Percentiles rank a stretch among this genome's conserved stretches.
Conservation (phyloP, 371 early-diverging fungal genomes). For the Amoeboaphelidium protococcarum region DNA sequence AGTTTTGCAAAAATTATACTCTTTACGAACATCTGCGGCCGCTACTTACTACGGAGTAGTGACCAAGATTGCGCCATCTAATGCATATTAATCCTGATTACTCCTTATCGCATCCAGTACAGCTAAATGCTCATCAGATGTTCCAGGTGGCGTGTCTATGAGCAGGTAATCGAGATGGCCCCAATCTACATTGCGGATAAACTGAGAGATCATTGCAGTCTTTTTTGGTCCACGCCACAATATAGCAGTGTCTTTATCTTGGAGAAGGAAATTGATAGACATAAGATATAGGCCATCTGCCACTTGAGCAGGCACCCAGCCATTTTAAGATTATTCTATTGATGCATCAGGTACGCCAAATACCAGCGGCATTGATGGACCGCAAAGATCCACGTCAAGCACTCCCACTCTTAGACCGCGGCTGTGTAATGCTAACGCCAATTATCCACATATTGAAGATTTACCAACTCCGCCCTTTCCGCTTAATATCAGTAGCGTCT, state of each 20-base stretch:
- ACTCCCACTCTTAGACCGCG: conserved; percentile 36
- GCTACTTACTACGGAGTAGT: conserved; percentile 97
- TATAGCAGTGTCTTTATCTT: conserved; percentile 66
- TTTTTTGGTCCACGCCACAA: conserved; percentile 98
- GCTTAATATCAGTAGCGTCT: conserved; percentile 75
- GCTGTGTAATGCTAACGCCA: conserved; percentile 16
- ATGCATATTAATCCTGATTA: conserved; percentile 31
- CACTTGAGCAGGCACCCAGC: conserved; percentile 79
- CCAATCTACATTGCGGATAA: conserved; percentile 88
- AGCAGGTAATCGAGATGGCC: conserved; percentile 70
- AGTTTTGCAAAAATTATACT: conserved; percentile 83
- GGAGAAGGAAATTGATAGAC: conserved; percentile 88
- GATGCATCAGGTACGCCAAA: conserved; percentile 38
- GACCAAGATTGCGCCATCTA: conserved; percentile 75
- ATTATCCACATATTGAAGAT: conserved; percentile 29
- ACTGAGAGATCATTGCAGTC: conserved; percentile 83
- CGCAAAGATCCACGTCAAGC: conserved; percentile 95
- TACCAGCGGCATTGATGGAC: conserved; percentile 89
- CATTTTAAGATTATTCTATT: conserved; percentile 45
- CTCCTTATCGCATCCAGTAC: conserved; percentile 49
- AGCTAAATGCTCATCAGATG: conserved; percentile 91
- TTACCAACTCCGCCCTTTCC: conserved; percentile 99
- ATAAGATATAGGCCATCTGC: conserved; percentile 65
- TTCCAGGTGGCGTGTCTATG: conserved; percentile 98
- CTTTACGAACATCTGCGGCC: conserved; percentile 79